Base-by-base conservation (phyloP, 2,329 filamentous ascomycete genomes). In the Emergomyces orientalis region DNA sequence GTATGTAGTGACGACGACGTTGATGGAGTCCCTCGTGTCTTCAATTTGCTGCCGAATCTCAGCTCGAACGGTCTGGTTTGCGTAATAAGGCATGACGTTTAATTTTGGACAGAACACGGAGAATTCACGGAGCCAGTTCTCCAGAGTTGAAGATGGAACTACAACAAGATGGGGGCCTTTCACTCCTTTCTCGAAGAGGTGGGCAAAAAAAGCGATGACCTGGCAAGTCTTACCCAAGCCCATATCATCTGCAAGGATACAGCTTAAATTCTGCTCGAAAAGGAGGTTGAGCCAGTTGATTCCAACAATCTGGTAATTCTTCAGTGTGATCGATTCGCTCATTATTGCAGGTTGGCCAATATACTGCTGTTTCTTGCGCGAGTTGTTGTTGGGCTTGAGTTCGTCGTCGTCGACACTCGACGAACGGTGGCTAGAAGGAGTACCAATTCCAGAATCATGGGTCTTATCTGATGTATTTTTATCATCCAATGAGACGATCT, bases 181-280 rank as follows among this genome's bases (percentile, higher is more conserved):
- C 71, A 78, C 81, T 66, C 77, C 85, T 37, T 84, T 84, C 71
- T 91, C 86, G 19, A 89, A 86, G 32, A 99, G 80, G 69, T 96
- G 88, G 19, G 91, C 89, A 55, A 99, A 82, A 70, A 99, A 91
- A 0, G 91, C 87, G 68, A 99, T 96, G 65, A 97, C 91, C 71
- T 99, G 93, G 69, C 91, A 97, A 0, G 94, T 99, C 80, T 99
- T 99, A 55, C 94, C 94, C 49, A 93, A 80, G 55, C 80, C 94
- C 94, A 99, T 99, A 72, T 99, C 94, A 72, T 99, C 94, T 1
- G 94, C 94, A 22, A 99, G 80, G 63, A 99, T 97, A 66, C 91
- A 93, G 55, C 90, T 93, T 60, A 95, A 83, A 34, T 86, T 82
- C 63, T 89, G 86, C 60, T 87, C 82, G 77, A 91, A 96, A 17